Evolutionary conservation across 306 rosid genomes (phyloP).

Genomic region (Morella rubra): DNA sequence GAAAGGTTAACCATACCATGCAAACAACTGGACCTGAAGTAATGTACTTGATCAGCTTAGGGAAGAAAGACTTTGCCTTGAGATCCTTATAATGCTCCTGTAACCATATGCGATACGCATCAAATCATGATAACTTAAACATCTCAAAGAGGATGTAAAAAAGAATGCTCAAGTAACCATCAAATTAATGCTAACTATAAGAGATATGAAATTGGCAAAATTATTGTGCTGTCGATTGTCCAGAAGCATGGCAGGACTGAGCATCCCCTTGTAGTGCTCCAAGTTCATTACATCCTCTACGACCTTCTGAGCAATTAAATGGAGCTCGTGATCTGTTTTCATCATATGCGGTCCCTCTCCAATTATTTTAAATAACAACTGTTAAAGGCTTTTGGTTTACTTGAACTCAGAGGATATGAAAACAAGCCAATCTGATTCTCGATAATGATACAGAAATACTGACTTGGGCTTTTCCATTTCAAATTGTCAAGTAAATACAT

Average conservation of each 20-base stretch:
- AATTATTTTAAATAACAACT: background rate
- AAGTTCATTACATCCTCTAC: background rate
- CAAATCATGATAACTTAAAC: conserved; percentile 10
- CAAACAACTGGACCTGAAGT: conserved; percentile 97
- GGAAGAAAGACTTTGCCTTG: conserved; percentile 77
- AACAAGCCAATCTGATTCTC: background rate
- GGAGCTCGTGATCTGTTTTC: background rate
- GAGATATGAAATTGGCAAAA: conserved; percentile 1
- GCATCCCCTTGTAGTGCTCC: background rate
- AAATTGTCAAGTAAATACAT: conserved; percentile 20
- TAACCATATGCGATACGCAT: conserved; percentile 26
- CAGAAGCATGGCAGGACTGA: conserved; percentile 10
- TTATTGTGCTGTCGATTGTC: background rate
- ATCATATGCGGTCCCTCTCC: background rate
- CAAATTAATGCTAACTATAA: conserved; percentile 13
- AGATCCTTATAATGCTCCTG: conserved; percentile 98
- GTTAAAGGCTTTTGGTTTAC: background rate
- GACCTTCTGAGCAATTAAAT: background rate
- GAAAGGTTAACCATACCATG: conserved; percentile 61
- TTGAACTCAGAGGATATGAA: background rate
- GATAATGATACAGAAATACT: background rate
- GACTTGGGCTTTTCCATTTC: background rate
- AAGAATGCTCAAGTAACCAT: conserved; percentile 21
- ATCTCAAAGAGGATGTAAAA: conserved; percentile 7
- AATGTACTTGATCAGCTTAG: conserved; percentile 76